phyloP scores from a whole-genome alignment of 1,284 basidiomycete genomes.

The Ceratorhiza oryzae-sativae region DNA sequence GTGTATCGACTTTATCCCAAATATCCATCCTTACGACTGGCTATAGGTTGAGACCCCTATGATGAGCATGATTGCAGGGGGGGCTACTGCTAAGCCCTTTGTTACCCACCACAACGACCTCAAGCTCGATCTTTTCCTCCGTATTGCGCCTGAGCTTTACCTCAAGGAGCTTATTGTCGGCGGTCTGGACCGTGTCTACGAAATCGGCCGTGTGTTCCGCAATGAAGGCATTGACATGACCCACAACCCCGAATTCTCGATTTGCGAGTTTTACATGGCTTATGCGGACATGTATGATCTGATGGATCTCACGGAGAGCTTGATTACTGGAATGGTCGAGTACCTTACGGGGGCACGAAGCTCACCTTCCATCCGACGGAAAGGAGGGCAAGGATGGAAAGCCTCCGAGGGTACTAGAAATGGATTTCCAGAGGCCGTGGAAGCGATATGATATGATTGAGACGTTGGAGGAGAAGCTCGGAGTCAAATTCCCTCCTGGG shows the following conservation, averaged over 20 bases:
- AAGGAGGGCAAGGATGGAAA: constrained; percentile 69
- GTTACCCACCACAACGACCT: constrained; percentile 99
- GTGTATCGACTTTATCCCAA: constrained; percentile 1
- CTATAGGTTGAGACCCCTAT: constrained; percentile 93
- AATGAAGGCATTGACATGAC: constrained; percentile 99
- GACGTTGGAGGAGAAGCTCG: constrained; percentile 93
- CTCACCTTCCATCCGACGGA: constrained; percentile 93
- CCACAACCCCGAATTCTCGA: constrained; percentile 96
- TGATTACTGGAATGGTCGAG: constrained; percentile 94
- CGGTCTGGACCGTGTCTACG: constrained; percentile 96
- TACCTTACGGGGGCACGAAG: constrained; percentile 84
- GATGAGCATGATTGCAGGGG: constrained; percentile 96
- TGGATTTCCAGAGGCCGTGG: constrained; percentile 97
- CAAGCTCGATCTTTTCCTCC: constrained; percentile 96
- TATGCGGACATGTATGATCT: constrained; percentile 99
- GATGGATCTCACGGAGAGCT: constrained; percentile 95
- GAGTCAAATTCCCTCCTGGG: constrained; percentile 92
- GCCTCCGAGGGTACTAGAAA: constrained; percentile 64
- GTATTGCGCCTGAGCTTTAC: constrained; percentile 97
- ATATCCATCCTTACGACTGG: background rate
- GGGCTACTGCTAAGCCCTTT: constrained; percentile 98
- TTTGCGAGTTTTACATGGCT: constrained; percentile 99
- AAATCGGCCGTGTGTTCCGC: constrained; percentile 97
- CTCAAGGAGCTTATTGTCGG: constrained; percentile 98
- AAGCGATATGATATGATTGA: constrained; percentile 99